These are phyloP conservation scores for Oryza meyeriana DNA, from an alignment of 176 grass and related monocot genomes.

Conservation along the genomic window DNA sequence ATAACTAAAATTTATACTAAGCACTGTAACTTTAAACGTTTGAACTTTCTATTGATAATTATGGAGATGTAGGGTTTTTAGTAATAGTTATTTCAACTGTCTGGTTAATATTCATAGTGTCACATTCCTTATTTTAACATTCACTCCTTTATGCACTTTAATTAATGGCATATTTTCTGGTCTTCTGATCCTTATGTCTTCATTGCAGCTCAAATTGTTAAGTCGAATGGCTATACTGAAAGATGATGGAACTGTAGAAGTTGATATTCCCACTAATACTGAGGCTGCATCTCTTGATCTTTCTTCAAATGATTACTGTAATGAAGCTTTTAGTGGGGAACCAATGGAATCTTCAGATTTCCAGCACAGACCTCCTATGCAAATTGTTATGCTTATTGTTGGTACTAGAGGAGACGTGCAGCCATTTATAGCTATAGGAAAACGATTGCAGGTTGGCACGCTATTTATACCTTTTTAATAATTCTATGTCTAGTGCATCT, in stretches of 20 bases:
- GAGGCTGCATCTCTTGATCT: constrained; percentile 43
- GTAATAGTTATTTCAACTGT: not conserved
- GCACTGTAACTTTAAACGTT: not conserved
- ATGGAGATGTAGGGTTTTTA: not conserved
- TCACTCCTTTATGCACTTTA: not conserved
- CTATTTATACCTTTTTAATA: constrained; percentile 1
- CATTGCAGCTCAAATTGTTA: constrained; percentile 65
- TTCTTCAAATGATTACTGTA: constrained; percentile 26
- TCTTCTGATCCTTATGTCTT: not conserved
- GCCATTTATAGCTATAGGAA: constrained; percentile 85
- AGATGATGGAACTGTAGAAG: constrained; percentile 77
- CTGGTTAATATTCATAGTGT: not conserved
- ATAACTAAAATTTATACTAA: not conserved
- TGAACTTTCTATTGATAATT: not conserved
- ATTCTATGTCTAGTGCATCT: not conserved
- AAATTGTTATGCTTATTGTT: constrained; percentile 83
- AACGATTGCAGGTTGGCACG: constrained; percentile 63
- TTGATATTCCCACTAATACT: constrained; percentile 62
- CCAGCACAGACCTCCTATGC: constrained; percentile 54
- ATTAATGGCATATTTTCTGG: not conserved
- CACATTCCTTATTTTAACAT: not conserved
- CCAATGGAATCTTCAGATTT: constrained; percentile 31
- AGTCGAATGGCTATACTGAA: constrained; percentile 74
- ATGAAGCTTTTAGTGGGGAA: constrained; percentile 40
- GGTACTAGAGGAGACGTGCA: constrained; percentile 88